phyloP scores from a whole-genome alignment of 805 yeast genomes.

The Vanderwaltozyma tropicalis region DNA sequence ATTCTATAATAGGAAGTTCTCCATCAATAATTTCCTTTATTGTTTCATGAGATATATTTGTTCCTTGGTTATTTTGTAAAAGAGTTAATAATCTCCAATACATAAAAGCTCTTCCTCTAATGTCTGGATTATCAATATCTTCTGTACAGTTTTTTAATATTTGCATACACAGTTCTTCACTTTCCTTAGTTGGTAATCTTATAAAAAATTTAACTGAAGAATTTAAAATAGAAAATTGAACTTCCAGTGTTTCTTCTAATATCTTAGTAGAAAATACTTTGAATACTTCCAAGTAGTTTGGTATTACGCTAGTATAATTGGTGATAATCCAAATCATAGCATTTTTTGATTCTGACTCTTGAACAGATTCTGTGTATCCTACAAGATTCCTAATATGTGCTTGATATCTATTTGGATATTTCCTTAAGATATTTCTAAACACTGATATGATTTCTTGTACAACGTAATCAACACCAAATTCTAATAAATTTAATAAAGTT shows the following conservation, averaged over 20 bases:
- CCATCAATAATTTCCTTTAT: constrained; percentile 49
- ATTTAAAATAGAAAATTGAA: constrained; percentile 63
- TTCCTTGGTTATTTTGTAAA: constrained; percentile 9
- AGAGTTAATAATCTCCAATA: constrained; percentile 71
- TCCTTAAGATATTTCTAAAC: constrained; percentile 62
- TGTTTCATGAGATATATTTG: constrained; percentile 31
- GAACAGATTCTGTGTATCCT: constrained; percentile 39
- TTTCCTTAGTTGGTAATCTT: constrained; percentile 38
- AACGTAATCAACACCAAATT: constrained; percentile 59
- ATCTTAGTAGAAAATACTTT: constrained; percentile 33
- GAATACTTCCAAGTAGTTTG: constrained; percentile 19
- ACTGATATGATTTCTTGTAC: constrained; percentile 75
- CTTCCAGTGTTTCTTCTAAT: constrained; percentile 57
- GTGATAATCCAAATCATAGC: constrained; percentile 82
- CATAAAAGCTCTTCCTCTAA: constrained; percentile 74
- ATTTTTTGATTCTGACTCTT: constrained; percentile 69
- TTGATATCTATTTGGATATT: constrained; percentile 54
- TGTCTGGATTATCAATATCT: constrained; percentile 68
- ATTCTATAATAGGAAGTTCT: constrained; percentile 52
- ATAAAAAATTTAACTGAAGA: constrained; percentile 64
- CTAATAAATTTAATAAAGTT: constrained; percentile 46
- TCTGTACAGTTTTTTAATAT: constrained; percentile 63
- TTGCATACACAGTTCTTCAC: constrained; percentile 47
- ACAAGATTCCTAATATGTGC: constrained; percentile 35
- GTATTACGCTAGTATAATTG: constrained; percentile 44